phyloP scores from a whole-genome alignment of 768 basidiomycete species.

The Pholiota molesta region DNA sequence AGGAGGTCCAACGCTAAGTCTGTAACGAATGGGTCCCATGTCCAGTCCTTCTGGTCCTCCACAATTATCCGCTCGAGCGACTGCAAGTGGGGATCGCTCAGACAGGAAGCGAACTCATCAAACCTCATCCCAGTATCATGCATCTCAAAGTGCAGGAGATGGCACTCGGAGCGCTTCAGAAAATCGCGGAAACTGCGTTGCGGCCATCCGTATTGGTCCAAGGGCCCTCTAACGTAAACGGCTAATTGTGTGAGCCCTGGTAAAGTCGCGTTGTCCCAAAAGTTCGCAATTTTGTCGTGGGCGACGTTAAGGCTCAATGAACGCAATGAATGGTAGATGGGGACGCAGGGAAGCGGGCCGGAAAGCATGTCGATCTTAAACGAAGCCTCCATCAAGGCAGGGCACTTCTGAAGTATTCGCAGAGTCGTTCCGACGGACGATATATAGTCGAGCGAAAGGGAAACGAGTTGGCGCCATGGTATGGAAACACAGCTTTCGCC shows the following conservation, averaged over 20 bases:
- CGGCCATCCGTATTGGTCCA: constrained; percentile 35
- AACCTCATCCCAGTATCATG: constrained; percentile 35
- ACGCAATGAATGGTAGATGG: constrained; percentile 27
- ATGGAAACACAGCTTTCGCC: constrained; percentile 27
- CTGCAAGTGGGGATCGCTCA: constrained; percentile 30
- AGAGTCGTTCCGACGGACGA: constrained; percentile 30
- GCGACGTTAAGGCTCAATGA: constrained; percentile 34
- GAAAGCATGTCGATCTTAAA: constrained; percentile 31
- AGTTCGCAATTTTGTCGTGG: constrained; percentile 29
- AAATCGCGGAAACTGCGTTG: constrained; percentile 32
- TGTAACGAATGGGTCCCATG: constrained; percentile 36
- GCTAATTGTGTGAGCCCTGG: constrained; percentile 29
- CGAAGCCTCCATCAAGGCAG: constrained; percentile 27
- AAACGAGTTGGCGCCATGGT: constrained; percentile 35
- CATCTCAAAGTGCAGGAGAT: constrained; percentile 30
- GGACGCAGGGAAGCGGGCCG: constrained; percentile 25
- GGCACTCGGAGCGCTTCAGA: constrained; percentile 33
- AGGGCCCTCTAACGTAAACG: constrained; percentile 30
- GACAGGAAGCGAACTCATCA: constrained; percentile 30
- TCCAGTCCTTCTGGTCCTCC: constrained; percentile 36
- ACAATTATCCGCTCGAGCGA: constrained; percentile 33
- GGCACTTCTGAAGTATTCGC: constrained; percentile 32
- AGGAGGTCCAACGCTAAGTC: constrained; percentile 31
- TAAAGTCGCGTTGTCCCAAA: constrained; percentile 31
- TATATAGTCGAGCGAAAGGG: constrained; percentile 29